phyloP scores from a whole-genome alignment of 2,329 filamentous ascomycete genomes.

The Emergomyces orientalis region DNA sequence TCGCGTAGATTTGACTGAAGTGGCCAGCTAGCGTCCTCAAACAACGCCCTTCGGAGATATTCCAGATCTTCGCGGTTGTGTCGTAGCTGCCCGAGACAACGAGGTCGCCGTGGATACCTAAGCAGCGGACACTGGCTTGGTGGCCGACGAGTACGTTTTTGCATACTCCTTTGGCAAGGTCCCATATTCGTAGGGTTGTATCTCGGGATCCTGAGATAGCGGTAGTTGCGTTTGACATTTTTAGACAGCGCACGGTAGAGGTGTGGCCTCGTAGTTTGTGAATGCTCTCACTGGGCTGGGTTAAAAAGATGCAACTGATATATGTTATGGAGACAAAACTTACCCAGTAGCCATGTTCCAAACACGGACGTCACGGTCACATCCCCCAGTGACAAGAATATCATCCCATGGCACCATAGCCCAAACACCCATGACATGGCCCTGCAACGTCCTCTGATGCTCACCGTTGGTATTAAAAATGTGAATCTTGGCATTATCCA shows the following conservation, averaged over 20 bases:
- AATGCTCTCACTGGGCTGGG: constrained; percentile 51
- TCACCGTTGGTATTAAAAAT: constrained; percentile 91
- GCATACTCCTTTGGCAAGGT: constrained; percentile 85
- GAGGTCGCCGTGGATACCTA: constrained; percentile 92
- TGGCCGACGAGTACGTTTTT: constrained; percentile 96
- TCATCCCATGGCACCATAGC: constrained; percentile 99
- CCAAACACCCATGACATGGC: constrained; percentile 99
- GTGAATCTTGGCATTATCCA: constrained; percentile 98
- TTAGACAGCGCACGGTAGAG: constrained; percentile 89
- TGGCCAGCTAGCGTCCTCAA: constrained; percentile 83
- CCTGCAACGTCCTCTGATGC: constrained; percentile 77
- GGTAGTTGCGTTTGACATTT: constrained; percentile 91
- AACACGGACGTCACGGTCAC: constrained; percentile 90
- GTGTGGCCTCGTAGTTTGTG: constrained; percentile 89
- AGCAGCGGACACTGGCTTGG: constrained; percentile 95
- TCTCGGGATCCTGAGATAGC: constrained; percentile 95
- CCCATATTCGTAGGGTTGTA: constrained; percentile 91
- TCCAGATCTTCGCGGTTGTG: constrained; percentile 94
- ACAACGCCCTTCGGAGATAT: constrained; percentile 89
- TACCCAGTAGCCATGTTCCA: constrained; percentile 95
- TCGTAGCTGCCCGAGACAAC: constrained; percentile 98
- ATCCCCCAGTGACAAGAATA: constrained; percentile 87
- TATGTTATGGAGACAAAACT: constrained; percentile 13
- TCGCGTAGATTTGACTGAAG: constrained; percentile 98
- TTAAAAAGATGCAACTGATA: background rate